Conservation (phyloP, 768 basidiomycete genomes). For the Phlebiopsis flavidoalba region DNA sequence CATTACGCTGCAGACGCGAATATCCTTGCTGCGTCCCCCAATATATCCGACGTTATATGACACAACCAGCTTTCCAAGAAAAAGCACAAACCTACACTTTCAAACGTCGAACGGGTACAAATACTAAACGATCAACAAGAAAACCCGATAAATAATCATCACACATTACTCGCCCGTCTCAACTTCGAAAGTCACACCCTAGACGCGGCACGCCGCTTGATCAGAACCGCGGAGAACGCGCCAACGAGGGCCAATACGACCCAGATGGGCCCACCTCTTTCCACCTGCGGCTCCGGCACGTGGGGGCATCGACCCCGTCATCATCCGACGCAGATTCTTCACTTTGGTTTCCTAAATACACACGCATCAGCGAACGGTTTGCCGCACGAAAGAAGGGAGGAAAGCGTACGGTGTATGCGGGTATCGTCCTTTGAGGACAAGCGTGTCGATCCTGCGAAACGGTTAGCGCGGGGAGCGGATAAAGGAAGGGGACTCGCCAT, state of each 20-base stretch:
- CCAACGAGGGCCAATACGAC: conserved; percentile 38
- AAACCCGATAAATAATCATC: not conserved
- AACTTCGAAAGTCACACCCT: not conserved
- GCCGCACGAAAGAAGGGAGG: not conserved
- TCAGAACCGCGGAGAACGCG: conserved; percentile 40
- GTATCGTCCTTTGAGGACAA: conserved; percentile 27
- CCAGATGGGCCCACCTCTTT: conserved; percentile 19
- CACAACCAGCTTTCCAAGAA: too few species aligned
- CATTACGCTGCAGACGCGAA: too few species aligned
- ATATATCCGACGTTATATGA: too few species aligned
- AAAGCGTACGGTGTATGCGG: conserved; percentile 32
- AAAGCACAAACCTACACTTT: too few species aligned
- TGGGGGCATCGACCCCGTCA: conserved; percentile 6
- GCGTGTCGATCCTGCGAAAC: conserved; percentile 27
- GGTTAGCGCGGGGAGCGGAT: not conserved
- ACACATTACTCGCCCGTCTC: not conserved
- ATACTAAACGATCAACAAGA: too few species aligned
- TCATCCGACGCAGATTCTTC: conserved; percentile 13
- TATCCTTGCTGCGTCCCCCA: too few species aligned
- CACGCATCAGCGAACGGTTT: not conserved
- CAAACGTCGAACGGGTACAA: too few species aligned
- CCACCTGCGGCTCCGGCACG: not conserved
- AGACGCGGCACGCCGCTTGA: conserved; percentile 18
- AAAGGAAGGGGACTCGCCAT: conserved; percentile 24
- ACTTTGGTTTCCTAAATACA: conserved; percentile 16